These are phyloP conservation scores for Penicillium sp. DNA, from an alignment of 2,329 filamentous ascomycete species.

Conservation along the genomic window DNA sequence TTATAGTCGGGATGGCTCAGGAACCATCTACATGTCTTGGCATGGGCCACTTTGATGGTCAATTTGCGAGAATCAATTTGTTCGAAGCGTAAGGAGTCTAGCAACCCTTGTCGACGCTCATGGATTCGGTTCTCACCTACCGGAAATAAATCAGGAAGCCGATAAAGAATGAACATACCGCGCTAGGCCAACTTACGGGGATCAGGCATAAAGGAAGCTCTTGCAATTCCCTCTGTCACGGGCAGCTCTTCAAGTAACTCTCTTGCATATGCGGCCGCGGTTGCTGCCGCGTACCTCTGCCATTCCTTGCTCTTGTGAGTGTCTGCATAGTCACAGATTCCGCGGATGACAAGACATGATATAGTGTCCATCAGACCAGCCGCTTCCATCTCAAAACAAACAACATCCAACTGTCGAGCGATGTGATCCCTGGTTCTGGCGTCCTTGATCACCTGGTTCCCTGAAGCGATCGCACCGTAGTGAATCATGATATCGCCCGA, in stretches of 20 bases:
- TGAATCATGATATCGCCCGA: constrained; percentile 23
- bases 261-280: constrained; percentile 35
- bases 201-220: neutral
- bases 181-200: constrained; percentile 12
- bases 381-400: constrained; percentile 37
- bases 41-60: constrained; percentile 47
- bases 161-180: too few species aligned
- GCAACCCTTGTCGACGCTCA: constrained; percentile 15
- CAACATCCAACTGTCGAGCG: constrained; percentile 19
- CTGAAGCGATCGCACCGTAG: constrained; percentile 38
- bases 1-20: constrained; percentile 43
- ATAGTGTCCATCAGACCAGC: constrained; percentile 31
- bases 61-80: constrained; percentile 48
- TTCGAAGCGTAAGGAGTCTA: constrained; percentile 46
- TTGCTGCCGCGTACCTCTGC: constrained; percentile 33
- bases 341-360: constrained; percentile 32
- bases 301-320: constrained; percentile 36
- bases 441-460: constrained; percentile 34
- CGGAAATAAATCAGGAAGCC: constrained; percentile 1
- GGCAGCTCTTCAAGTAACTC: constrained; percentile 23
- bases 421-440: constrained; percentile 25
- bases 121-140: constrained; percentile 8
- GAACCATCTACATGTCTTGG: constrained; percentile 53
- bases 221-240: constrained; percentile 8
- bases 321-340: constrained; percentile 37